These are phyloP conservation scores for Trichophyton verrucosum DNA, from an alignment of 2,329 filamentous ascomycete species.

Conservation along the genomic window DNA sequence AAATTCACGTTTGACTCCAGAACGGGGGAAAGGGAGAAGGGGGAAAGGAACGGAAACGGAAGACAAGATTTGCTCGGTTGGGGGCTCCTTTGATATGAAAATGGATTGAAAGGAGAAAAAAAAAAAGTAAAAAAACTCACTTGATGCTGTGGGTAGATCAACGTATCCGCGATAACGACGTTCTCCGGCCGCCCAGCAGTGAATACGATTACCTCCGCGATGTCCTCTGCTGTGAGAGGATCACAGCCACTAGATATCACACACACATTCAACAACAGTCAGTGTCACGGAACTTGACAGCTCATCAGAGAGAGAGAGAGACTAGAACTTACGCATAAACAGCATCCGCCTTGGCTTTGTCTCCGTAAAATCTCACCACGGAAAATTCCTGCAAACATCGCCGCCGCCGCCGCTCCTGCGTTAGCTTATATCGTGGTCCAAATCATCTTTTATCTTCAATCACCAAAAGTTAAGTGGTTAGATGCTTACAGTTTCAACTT, in stretches of 20 bases:
- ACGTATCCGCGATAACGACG: conserved; percentile 75
- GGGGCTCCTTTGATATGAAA: background rate
- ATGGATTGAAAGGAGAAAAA: too few species aligned
- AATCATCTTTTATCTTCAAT: too few species aligned
- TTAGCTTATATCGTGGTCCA: background rate
- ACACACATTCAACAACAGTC: background rate
- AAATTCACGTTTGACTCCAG: background rate
- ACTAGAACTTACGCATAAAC: conserved; percentile 59
- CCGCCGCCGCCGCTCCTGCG: background rate
- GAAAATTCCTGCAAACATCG: conserved; percentile 60
- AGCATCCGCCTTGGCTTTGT: conserved; percentile 77
- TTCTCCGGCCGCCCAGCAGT: conserved; percentile 74
- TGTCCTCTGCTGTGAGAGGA: conserved; percentile 77
- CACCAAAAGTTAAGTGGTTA: background rate
- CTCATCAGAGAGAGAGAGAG: background rate
- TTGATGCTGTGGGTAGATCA: conserved; percentile 84
- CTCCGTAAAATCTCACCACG: conserved; percentile 74
- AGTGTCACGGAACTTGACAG: too few species aligned
- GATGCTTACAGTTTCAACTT: conserved; percentile 65
- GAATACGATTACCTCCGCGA: conserved; percentile 84
- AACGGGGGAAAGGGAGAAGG: background rate
- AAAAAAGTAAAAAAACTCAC: conserved; percentile 36
- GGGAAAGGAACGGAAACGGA: background rate
- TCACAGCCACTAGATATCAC: conserved; percentile 51
- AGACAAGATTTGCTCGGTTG: background rate